Evolutionary conservation across 306 rosid species (phyloP), one percentile per base, ranked within the genome.

Genomic region (Adenanthera pavonina): DNA sequence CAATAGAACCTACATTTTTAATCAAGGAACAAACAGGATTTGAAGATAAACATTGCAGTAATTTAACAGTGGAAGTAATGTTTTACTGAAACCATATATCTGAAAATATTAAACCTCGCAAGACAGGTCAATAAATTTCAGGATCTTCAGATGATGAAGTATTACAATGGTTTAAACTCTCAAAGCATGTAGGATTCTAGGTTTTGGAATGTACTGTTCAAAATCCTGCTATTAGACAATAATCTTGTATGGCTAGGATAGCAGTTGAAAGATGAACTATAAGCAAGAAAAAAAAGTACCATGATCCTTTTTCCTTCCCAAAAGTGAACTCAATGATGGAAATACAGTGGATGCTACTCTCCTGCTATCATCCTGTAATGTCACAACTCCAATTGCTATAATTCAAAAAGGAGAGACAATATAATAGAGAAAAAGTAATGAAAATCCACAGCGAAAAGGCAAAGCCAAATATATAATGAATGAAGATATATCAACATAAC

Each of bases 361-460:
- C 68, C 68, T 61, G n/a, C 68, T 61, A 33, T 61, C 68, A 61
- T 61, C 68, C 68, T 61, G 68, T 61, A 61, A 33, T 61, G 41
- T 61, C n/a, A 61, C n/a, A 33, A 34, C 8, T 30, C 13, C 40
- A 60, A 33, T 60, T 33, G 17, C 9, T 12, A 33, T 61, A 11
- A 61, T 61, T 13, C 17, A 11, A 60, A 60, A 41, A 4, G 46
- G 6, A 33, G 41, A 61, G 68, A 17, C 67, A 61, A 61, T n/a
- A 33, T 16, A 13, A 17, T 12, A 61, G 41, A 41, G 8, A 30
- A 61, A 60, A 61, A 33, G 14, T 4, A 61, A 33, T 61, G 33
- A 0, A 3, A 2, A 59, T 13, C 30, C 11, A 8, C 10, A 3
- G 46, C 5, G 46, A 4, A 41, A 41, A 41, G 46, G 46, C 46